Evolutionary conservation across 2,329 filamentous ascomycete genomes (phyloP).

Genomic region (Aspergillus costaricaensis): DNA sequence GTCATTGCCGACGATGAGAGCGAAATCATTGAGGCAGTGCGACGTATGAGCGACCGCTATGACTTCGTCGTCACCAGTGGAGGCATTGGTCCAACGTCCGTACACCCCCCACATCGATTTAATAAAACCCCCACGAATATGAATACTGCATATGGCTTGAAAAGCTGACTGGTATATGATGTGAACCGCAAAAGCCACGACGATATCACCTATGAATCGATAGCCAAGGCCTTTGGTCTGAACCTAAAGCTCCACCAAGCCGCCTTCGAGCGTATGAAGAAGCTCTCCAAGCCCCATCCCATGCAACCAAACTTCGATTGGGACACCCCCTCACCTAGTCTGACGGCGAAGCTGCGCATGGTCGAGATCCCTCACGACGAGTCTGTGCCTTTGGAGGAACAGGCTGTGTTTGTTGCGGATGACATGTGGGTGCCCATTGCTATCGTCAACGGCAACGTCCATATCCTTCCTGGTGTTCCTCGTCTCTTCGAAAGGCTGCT

Average conservation of each 20-base stretch:
- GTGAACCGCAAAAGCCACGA: conserved; percentile 67
- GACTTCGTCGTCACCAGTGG: conserved; percentile 95
- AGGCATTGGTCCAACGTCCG: conserved; percentile 91
- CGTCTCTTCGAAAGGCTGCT: conserved; percentile 78
- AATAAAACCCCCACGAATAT: background rate
- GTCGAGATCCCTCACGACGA: conserved; percentile 79
- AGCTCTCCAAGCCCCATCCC: conserved; percentile 71
- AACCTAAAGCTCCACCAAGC: conserved; percentile 74
- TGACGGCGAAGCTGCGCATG: conserved; percentile 86
- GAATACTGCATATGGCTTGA: background rate
- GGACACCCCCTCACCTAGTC: conserved; percentile 76
- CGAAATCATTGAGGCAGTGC: conserved; percentile 85
- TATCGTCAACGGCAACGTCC: conserved; percentile 88
- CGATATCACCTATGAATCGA: conserved; percentile 94
- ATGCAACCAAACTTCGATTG: conserved; percentile 77
- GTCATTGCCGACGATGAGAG: conserved; percentile 90
- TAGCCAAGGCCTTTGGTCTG: conserved; percentile 83
- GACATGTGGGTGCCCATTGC: conserved; percentile 88
- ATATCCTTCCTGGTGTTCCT: conserved; percentile 90
- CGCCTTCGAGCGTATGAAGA: conserved; percentile 80
- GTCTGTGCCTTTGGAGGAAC: conserved; percentile 63
- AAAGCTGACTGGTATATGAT: conserved; percentile 11
- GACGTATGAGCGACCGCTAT: conserved; percentile 83
- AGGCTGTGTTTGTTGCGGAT: conserved; percentile 76
- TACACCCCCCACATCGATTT: conserved; percentile 16